Base-by-base conservation (phyloP, 495 filamentous ascomycete genomes). In the Diplogelasinospora grovesii region DNA sequence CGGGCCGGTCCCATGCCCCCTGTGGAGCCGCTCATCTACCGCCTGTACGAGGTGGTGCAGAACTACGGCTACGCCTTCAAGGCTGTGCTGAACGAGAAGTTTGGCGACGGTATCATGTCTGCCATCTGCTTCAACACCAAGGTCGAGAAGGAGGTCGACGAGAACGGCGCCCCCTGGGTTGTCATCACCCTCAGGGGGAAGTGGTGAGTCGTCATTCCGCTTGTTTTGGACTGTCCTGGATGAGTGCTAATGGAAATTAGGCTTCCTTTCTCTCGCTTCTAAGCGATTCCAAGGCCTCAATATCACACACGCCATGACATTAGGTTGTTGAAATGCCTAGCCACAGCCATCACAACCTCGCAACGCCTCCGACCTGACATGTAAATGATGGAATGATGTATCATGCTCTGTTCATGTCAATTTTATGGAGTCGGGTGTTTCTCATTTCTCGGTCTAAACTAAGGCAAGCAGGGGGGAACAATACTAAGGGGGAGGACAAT, bases 71-170 rank as follows among this genome's bases (percentile, higher is more conserved):
- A 93, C 62, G 86, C 92, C 16, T 96, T 92, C 64, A 97, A 97
- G 74, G 90, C 88, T 5, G 73, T 98, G 7, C 60, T 98, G 61
- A 98, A 98, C 57, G 92, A 98, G 77, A 98, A 95, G 70, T 96
- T 98, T 66, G 92, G 92, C 0, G 92, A 98, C 64, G 92, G 92
- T 0, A 98, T 98, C 54, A 96, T 98, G 92, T 94, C 87, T 56
- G 92, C 90, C 0, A 95, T 98, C 58, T 77, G 81, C 5, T 98
- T 98, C 57, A 82, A 79, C 26, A 93, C 89, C 1, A 89, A 88
- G 63, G 86, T 98, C 10, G 87, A 96, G 67, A 96, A 95, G 75
- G 92, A 98, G 77, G 79, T 79, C 6, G 92, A 96, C 65, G 73
- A 79, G 39, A 73, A 85, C 53, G 89, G 89, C 9, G 56, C 59